These are phyloP conservation scores for Tylopilus rubrobrunneus DNA, from an alignment of 768 basidiomycete genomes.

Conservation along the genomic window DNA sequence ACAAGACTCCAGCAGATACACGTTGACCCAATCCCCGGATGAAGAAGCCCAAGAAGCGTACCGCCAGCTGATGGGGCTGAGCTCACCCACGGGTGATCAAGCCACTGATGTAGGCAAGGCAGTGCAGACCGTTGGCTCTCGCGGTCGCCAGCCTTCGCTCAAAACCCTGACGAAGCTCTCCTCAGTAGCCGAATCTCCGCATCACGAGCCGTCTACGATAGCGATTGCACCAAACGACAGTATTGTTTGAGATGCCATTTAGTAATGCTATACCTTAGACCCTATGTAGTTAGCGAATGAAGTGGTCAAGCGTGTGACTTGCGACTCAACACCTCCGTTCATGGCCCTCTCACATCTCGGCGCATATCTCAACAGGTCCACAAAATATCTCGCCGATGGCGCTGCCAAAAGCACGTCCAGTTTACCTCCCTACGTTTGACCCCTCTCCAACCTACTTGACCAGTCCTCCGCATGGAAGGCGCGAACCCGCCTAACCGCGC, in stretches of 20 bases:
- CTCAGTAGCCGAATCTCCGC: neutral
- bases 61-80: neutral
- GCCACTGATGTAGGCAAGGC: neutral
- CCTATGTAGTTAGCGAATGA: neutral
- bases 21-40: slow-evolving; percentile 28
- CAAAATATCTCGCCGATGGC: slow-evolving; percentile 37
- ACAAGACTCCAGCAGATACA: slow-evolving; percentile 43
- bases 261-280: neutral
- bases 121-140: neutral
- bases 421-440: slow-evolving; percentile 8
- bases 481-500: slow-evolving; percentile 56
- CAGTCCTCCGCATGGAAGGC: slow-evolving; percentile 76
- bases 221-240: neutral
- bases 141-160: neutral
- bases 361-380: slow-evolving; percentile 38
- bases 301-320: neutral
- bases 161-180: slow-evolving; percentile 1
- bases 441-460: slow-evolving; percentile 5
- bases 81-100: neutral
- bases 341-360: slow-evolving; percentile 27
- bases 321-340: neutral
- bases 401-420: slow-evolving; percentile 37
- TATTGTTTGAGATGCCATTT: slow-evolving; percentile 1
- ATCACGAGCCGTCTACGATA: neutral
- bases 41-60: slow-evolving; percentile 1